Base-by-base conservation (phyloP, 768 basidiomycete genomes). In the Phaeotremella skinneri region DNA sequence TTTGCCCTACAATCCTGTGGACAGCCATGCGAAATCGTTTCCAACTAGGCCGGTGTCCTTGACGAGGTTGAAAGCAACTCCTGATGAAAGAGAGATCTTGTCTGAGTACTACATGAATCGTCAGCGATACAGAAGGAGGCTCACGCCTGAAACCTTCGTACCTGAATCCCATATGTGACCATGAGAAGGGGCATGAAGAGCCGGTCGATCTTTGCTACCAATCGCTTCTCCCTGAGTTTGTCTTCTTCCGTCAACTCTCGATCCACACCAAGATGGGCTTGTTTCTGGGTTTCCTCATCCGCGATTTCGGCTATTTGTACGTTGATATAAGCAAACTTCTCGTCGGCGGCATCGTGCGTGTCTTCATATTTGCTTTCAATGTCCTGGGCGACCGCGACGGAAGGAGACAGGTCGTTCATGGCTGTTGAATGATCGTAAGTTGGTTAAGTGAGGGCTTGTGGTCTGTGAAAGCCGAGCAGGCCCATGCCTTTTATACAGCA, bases 1-100 rank as follows among this genome's bases (percentile, higher is more conserved):
- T 29, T 42, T 32, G 43, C 55, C 53, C 4, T 25, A 61, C 59
- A 62, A 62, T 52, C 55, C 56, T 9, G 61, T 62, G 16, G 61
- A 57, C 39, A 62, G 51, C 61, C 61, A 62, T 9, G 61, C 61
- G 45, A 57, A 62, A 42, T 62, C 55, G 32, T 62, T 58, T 2
- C 61, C 61, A 23, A 57, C 58, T 16, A 64, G 48, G n/a, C 56
- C 32, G 16, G 54, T 45, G 30, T 53, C 50, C 34, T 41, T 25
- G 21, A 41, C 47, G 13, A 64, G 43, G 29, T 59, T 53, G 27
- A 64, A 59, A 2, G 58, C 49, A n/a, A 59, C 58, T 23, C 58
- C 62, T n/a, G 58, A 64, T 1, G 62, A 59, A 4, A 64, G 56
- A 17, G 62, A 58, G 32, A 59, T 59, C 51, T 64, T 64, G 50